Conservation (phyloP, 371 early-diverging fungal genomes). For the Catenaria anguillulae region DNA sequence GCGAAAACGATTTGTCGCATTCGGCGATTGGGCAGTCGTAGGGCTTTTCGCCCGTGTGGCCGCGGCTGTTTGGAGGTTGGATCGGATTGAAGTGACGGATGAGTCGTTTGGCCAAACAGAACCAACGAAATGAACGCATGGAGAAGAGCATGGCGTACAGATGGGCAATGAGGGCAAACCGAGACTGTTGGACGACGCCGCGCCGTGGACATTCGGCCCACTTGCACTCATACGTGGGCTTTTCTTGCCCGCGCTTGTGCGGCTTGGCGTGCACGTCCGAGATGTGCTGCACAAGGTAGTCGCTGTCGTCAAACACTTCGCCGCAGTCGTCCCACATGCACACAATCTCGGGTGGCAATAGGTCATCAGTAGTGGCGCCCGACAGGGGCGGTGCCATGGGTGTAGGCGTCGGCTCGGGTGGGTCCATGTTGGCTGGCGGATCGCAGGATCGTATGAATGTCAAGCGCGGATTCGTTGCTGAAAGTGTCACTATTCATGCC, state of each 20-base stretch:
- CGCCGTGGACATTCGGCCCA: neutral
- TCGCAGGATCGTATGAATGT: too few species aligned
- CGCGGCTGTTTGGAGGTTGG: neutral
- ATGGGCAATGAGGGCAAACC: neutral
- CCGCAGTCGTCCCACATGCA: neutral
- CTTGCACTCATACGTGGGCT: neutral
- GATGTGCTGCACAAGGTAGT: neutral
- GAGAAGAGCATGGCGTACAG: neutral
- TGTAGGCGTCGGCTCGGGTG: too few species aligned
- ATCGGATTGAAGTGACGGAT: too few species aligned
- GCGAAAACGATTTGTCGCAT: slow-evolving; percentile 4
- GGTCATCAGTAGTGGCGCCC: too few species aligned
- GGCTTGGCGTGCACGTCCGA: neutral
- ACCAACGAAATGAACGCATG: neutral
- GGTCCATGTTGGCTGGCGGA: too few species aligned
- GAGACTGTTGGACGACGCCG: neutral
- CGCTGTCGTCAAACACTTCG: neutral
- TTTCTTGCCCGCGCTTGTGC: neutral
- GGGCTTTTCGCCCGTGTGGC: slow-evolving; percentile 5
- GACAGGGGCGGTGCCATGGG: too few species aligned
- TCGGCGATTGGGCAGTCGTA: slow-evolving; percentile 6
- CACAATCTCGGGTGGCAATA: too few species aligned
- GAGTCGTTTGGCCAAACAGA: too few species aligned
- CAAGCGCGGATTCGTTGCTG: too few species aligned
- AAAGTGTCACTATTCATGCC: too few species aligned